These are phyloP conservation scores for Marasmius tenuissimus DNA, from an alignment of 1,284 basidiomycete genomes.

Conservation along the genomic window DNA sequence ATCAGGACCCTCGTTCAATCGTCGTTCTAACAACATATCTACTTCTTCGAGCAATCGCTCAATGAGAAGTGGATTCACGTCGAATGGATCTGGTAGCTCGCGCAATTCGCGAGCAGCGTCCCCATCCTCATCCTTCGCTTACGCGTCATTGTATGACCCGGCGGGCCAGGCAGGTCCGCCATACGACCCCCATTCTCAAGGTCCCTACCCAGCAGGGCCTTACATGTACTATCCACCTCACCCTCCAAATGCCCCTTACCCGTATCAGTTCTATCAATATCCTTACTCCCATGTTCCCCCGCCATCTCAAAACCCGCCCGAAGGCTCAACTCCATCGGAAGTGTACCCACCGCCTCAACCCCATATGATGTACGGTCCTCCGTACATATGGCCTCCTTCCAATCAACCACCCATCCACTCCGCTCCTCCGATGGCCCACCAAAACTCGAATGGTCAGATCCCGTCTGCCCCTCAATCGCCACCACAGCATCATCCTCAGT, in stretches of 20 bases:
- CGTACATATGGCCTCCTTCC: conserved; percentile 40
- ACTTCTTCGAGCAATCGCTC: conserved; percentile 58
- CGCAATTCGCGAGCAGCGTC: conserved; percentile 71
- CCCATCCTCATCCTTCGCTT: conserved; percentile 59
- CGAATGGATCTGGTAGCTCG: conserved; percentile 57
- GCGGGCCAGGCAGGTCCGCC: conserved; percentile 35
- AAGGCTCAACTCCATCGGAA: conserved; percentile 35
- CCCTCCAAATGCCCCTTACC: conserved; percentile 28
- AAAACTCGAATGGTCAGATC: conserved; percentile 14
- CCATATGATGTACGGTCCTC: conserved; percentile 33
- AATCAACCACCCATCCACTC: conserved; percentile 14
- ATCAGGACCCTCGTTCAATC: conserved; percentile 54
- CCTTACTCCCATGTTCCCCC: conserved; percentile 36
- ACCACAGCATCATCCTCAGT: conserved; percentile 28
- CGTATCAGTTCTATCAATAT: conserved; percentile 20
- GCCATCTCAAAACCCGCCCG: conserved; percentile 31
- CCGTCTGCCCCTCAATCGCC: conserved; percentile 17
- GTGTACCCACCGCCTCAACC: conserved; percentile 33
- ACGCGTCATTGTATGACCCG: conserved; percentile 68
- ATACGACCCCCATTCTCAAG: conserved; percentile 46
- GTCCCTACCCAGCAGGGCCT: conserved; percentile 34
- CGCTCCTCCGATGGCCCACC: conserved; percentile 12
- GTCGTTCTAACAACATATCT: conserved; percentile 43
- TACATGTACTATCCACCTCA: conserved; percentile 36
- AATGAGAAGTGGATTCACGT: conserved; percentile 51